Evolutionary conservation across 169 alveolate species (phyloP).

Genomic region (Perkinsus chesapeaki): DNA sequence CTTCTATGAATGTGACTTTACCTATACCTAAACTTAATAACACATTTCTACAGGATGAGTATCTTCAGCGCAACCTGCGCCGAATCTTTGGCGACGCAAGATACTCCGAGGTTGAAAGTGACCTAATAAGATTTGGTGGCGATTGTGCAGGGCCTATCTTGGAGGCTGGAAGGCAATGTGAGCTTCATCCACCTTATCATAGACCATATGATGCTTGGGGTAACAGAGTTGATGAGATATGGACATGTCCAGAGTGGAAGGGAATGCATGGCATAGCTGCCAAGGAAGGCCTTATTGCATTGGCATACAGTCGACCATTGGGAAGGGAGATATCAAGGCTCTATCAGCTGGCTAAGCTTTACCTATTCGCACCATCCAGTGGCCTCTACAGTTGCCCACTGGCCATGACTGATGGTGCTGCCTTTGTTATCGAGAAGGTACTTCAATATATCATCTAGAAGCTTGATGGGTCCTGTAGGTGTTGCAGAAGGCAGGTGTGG

Average conservation of each 20-base stretch:
- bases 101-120: background rate
- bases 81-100: background rate
- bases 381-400: slow-evolving; percentile 53
- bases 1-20: background rate
- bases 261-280: slow-evolving; percentile 42
- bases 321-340: slow-evolving; percentile 24
- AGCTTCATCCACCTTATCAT: slow-evolving; percentile 31
- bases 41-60: background rate
- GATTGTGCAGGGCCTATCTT: slow-evolving; percentile 4
- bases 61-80: background rate
- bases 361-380: slow-evolving; percentile 39
- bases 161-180: slow-evolving; percentile 32
- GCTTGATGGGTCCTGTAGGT: background rate
- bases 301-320: background rate
- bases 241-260: slow-evolving; percentile 48
- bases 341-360: slow-evolving; percentile 38
- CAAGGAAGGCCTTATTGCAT: slow-evolving; percentile 26
- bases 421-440: slow-evolving; percentile 40
- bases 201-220: slow-evolving; percentile 48
- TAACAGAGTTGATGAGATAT: slow-evolving; percentile 36
- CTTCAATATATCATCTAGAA: background rate
- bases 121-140: background rate
- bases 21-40: background rate
- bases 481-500: background rate
- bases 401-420: slow-evolving; percentile 71